phyloP scores from a whole-genome alignment of 257 asterid genomes.

The Lantana camara region DNA sequence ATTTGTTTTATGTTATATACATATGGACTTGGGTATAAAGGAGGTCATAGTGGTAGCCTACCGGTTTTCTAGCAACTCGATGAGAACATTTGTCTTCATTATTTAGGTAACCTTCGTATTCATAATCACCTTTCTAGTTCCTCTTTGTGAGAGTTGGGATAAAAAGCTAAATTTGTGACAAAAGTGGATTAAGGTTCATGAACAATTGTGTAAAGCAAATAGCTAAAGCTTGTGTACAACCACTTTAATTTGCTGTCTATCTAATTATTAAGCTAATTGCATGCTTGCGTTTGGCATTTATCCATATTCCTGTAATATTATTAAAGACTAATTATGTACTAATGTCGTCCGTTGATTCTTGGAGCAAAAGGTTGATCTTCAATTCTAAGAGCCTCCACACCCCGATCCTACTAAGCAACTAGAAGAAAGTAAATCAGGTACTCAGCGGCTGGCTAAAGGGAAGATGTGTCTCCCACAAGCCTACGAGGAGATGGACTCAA shows the following conservation, averaged over 20 bases:
- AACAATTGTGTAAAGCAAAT: neutral
- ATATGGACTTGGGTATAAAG: neutral
- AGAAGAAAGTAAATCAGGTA: too few species aligned
- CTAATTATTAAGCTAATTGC: neutral
- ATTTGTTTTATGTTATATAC: neutral
- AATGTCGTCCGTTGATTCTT: too few species aligned
- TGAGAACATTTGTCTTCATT: conserved; percentile 13
- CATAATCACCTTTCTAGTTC: conserved; percentile 12
- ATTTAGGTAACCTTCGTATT: conserved; percentile 11
- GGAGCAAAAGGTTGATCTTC: too few species aligned
- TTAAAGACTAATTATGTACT: neutral
- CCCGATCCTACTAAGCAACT: too few species aligned
- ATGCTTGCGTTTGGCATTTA: neutral
- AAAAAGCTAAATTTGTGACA: neutral
- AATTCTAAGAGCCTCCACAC: too few species aligned
- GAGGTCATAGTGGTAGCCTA: conserved; percentile 10
- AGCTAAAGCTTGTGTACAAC: too few species aligned
- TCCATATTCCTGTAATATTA: too few species aligned
- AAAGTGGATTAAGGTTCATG: neutral
- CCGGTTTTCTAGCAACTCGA: conserved; percentile 8
- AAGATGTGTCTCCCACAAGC: too few species aligned
- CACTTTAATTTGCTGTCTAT: too few species aligned
- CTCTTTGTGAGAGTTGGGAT: conserved; percentile 4
- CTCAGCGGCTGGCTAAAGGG: too few species aligned
- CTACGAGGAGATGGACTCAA: too few species aligned